Evolutionary conservation across 2,329 filamentous ascomycete species (phyloP).

Genomic region (Colletotrichum spaethianum): DNA sequence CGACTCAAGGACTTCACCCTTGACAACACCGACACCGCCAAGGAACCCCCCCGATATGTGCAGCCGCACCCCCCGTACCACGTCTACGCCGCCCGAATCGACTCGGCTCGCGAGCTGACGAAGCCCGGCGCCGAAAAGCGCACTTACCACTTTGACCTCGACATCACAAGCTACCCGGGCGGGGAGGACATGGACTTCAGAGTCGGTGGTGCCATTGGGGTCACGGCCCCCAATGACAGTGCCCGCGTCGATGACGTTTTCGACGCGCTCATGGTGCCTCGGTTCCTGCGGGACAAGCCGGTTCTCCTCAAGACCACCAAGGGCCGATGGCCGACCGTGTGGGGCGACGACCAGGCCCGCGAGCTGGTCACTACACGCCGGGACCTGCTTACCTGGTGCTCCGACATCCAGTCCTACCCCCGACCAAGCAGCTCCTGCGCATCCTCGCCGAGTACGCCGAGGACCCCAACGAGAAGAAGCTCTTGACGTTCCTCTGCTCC

Average conservation of each 20-base stretch:
- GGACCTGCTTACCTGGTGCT: constrained; percentile 95
- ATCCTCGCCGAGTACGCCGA: constrained; percentile 88
- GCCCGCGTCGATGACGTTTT: constrained; percentile 86
- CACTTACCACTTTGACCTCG: constrained; percentile 97
- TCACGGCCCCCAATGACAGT: constrained; percentile 89
- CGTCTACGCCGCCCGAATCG: constrained; percentile 90
- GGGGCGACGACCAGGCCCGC: constrained; percentile 90
- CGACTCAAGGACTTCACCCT: constrained; percentile 50
- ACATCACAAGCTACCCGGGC: constrained; percentile 93
- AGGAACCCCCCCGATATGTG: constrained; percentile 89
- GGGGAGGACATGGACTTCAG: constrained; percentile 92
- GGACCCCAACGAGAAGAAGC: constrained; percentile 87
- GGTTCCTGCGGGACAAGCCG: constrained; percentile 86
- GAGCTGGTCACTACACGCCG: constrained; percentile 91
- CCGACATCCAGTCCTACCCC: constrained; percentile 92
- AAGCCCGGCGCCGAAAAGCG: constrained; percentile 92
- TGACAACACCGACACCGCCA: constrained; percentile 67
- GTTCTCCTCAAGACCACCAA: constrained; percentile 82
- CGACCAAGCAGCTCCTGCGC: constrained; percentile 88
- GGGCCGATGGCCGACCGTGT: constrained; percentile 97
- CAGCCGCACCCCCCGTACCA: constrained; percentile 95
- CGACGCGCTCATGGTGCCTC: constrained; percentile 84
- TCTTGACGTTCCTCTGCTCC: constrained; percentile 87
- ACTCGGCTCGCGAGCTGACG: constrained; percentile 88
- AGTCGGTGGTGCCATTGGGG: constrained; percentile 94